Base-by-base conservation (phyloP, 1,139 yeast species). In the Protomyces gravidus region DNA sequence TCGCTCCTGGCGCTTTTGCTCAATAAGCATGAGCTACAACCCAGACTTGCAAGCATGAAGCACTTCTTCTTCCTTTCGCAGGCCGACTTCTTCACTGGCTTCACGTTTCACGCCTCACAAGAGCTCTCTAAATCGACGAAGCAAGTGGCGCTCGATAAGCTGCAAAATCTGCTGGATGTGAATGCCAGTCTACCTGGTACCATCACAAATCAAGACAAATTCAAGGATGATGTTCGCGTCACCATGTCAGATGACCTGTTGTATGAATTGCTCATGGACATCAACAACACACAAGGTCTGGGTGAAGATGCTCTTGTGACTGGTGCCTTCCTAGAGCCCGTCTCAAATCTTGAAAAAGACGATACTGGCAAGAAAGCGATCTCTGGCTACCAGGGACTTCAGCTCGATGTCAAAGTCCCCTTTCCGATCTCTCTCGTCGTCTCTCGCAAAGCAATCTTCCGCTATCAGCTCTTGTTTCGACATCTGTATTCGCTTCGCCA, bases 381-480 rank as follows among this genome's bases (percentile, higher is more conserved):
- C 2, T 27, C 72, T 42, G 79, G 82, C 13, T 74, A 81, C 5
- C 80, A 84, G 66, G 81, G 81, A 47, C 70, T 89, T 13, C 86
- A 84, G 65, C 75, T 89, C 46, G 86, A 87, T 58, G 70, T 88
- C 36, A 75, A 78, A 27, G 75, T 90, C 21, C 96, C 97, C 5
- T 94, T 89, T 68, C 99, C 99, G 0, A 72, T 89, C 51, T 89
- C 89, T 65, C 75, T 90, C 42, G 76, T 92, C 0, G 73, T 89
- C 2, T 82, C 86, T 26, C 80, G 84, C 62, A 85, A 88, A 47
- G 81, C 85, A 30, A 76, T 89, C 33, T 79, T 84, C 53, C 89
- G 94, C 63, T 89, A 86, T 68, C 96, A 90, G 70, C 75, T 89
- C 32, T 73, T 89, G 61, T 89, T 87, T 67, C 81, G 96, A 65